Percentiles rank a stretch among this genome's conserved stretches.
phyloP scores from a whole-genome alignment of 148 eudicot species.

The Chenopodium album region DNA sequence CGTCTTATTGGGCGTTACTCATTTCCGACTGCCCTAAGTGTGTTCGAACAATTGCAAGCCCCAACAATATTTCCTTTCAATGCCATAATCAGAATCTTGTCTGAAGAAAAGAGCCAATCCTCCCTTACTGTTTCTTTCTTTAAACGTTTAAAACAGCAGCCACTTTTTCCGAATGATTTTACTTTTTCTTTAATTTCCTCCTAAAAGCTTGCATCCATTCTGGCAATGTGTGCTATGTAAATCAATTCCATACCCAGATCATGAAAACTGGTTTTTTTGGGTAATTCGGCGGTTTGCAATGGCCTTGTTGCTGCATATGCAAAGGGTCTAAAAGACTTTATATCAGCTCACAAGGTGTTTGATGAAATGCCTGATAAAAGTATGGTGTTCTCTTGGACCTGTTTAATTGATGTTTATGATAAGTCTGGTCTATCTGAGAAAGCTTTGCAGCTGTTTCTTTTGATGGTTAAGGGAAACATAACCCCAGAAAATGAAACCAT shows the following conservation, averaged over 20 bases:
- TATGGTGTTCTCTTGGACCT: slow-evolving; percentile 59
- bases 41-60: slow-evolving; percentile 40
- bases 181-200: slow-evolving; percentile 54
- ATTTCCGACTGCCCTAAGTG: slow-evolving; percentile 35
- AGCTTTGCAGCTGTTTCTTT: slow-evolving; percentile 48
- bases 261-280: slow-evolving; percentile 39
- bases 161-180: slow-evolving; percentile 60
- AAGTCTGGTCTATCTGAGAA: slow-evolving; percentile 44
- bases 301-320: slow-evolving; percentile 58
- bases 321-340: slow-evolving; percentile 49
- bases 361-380: slow-evolving; percentile 69
- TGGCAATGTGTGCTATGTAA: slow-evolving; percentile 23
- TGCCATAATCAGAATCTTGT: slow-evolving; percentile 56
- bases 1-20: slow-evolving; percentile 80
- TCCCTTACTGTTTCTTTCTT: slow-evolving; percentile 36
- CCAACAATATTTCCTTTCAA: slow-evolving; percentile 75
- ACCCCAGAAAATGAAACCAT: slow-evolving; percentile 58
- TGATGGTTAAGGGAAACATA: slow-evolving; percentile 46
- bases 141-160: slow-evolving; percentile 32
- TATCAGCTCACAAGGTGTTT: slow-evolving; percentile 58
- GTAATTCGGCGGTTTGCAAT: slow-evolving; percentile 54
- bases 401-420: slow-evolving; percentile 64
- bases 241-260: slow-evolving; percentile 52
- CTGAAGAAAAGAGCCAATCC: slow-evolving; percentile 43
- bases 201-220: slow-evolving; percentile 47